Evolutionary conservation across 2,329 filamentous ascomycete genomes (phyloP), one percentile per base, ranked within the genome.

Genomic region (Tricladium varicosporioides): DNA sequence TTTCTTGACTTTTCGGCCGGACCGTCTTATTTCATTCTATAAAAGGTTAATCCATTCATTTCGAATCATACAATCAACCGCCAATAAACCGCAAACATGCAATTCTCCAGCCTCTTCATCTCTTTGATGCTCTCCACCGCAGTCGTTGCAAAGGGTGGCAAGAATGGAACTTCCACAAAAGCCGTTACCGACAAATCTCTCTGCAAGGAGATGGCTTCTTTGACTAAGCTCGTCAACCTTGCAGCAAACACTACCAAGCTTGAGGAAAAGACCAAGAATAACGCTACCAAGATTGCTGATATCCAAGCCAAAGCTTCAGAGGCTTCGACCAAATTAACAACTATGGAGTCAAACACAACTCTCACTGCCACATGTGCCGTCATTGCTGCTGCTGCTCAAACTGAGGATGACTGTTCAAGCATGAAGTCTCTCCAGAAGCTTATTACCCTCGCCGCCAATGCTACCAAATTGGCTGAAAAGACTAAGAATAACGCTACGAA

Each of bases 221-320:
- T 73, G 5, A 70, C 65, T 58, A 47, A 63, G 42, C 44, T 71
- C 33, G 61, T 72, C 53, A 61, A 67, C 43, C 61, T 74, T 4
- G 73, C 72, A 16, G 58, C 61, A 63, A 75, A 76, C 66, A 58
- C 66, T 5, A 75, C 73, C 33, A 61, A 65, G 57, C 68, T 76
- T 3, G 64, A 68, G 33, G 51, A 66, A 49, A 58, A 68, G 47
- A 69, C 70, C 48, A 60, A 72, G 18, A 69, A 69, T 63, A 72
- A 76, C 58, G 67, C 72, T 31, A 74, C 74, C 47, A 68, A 69
- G 58, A 67, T 70, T 5, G 69, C 67, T 10, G 65, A 65, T 22
- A 68, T 76, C 64, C 69, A 75, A 66, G 67, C 71, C 55, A 72
- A 74, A 64, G 72, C 72, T 2, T 63, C 70, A 15, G 55, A 65